Evolutionary conservation across 495 filamentous ascomycete species (phyloP).

Genomic region (Parathielavia hyrcaniae): DNA sequence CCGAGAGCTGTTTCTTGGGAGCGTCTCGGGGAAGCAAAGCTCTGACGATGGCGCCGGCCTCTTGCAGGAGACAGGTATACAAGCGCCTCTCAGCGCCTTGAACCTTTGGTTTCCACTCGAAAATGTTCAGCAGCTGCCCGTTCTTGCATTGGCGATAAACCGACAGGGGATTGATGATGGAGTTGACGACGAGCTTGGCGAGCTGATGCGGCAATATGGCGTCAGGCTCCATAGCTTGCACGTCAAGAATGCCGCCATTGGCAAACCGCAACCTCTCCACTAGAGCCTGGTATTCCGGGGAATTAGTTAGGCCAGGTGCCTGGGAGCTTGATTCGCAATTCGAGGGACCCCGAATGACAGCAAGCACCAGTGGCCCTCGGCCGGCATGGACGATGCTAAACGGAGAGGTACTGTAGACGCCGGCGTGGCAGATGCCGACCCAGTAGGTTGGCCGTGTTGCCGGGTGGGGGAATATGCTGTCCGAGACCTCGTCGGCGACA

Average conservation of each 20-base stretch:
- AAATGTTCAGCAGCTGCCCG: conserved; percentile 64
- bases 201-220: conserved; percentile 41
- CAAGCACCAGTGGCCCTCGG: conserved; percentile 55
- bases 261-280: not conserved
- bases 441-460: conserved; percentile 58
- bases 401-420: conserved; percentile 42
- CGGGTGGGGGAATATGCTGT: conserved; percentile 54
- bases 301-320: conserved; percentile 10
- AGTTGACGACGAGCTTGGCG: conserved; percentile 65
- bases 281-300: conserved; percentile 21
- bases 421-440: conserved; percentile 60
- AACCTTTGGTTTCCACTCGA: no score
- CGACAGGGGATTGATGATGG: conserved; percentile 76
- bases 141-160: conserved; percentile 66
- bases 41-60: conserved; percentile 56
- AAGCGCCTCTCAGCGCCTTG: conserved; percentile 50
- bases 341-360: conserved; percentile 26
- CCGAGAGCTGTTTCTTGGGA: conserved; percentile 34
- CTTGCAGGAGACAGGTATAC: conserved; percentile 52
- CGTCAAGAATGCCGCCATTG: conserved; percentile 9
- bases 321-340: no score
- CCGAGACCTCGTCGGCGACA: conserved; percentile 53
- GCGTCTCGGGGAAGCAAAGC: conserved; percentile 40
- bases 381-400: conserved; percentile 59
- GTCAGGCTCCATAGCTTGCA: conserved; percentile 25